phyloP scores from a whole-genome alignment of 148 eudicot species.

The Camellia lanceoleosa region DNA sequence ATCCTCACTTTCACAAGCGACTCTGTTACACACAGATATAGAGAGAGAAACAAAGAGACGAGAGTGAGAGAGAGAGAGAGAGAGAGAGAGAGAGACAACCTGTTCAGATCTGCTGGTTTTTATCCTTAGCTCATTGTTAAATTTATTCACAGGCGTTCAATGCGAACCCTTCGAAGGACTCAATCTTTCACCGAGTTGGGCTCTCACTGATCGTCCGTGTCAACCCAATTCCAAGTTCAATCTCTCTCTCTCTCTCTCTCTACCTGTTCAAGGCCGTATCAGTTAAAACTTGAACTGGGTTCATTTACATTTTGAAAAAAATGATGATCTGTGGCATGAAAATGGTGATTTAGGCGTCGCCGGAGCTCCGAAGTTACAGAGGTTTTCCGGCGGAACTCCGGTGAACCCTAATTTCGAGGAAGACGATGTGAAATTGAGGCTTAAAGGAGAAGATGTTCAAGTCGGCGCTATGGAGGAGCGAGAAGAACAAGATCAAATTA shows the following conservation, averaged over 20 bases:
- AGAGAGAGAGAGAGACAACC: not conserved
- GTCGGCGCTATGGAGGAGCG: constrained; percentile 81
- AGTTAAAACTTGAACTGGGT: not conserved
- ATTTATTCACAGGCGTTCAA: constrained; percentile 6
- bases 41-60: constrained; percentile 6
- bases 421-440: constrained; percentile 18
- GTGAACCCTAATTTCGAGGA: constrained; percentile 8
- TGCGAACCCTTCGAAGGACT: not conserved
- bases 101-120: constrained; percentile 5
- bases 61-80: not conserved
- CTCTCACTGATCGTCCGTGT: not conserved
- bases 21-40: not conserved
- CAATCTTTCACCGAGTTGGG: constrained; percentile 1
- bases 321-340: constrained; percentile 2
- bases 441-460: constrained; percentile 36
- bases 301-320: not conserved
- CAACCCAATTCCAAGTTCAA: not conserved
- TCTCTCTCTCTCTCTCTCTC: not conserved
- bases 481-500: constrained; percentile 60
- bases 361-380: constrained; percentile 33
- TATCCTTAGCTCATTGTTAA: constrained; percentile 1
- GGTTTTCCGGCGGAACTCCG: constrained; percentile 42
- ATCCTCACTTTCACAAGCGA: not conserved
- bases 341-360: constrained; percentile 32
- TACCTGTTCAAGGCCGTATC: not conserved